Evolutionary conservation across 1,139 yeast genomes (phyloP).

Genomic region (Saccharomyces hybrid): DNA sequence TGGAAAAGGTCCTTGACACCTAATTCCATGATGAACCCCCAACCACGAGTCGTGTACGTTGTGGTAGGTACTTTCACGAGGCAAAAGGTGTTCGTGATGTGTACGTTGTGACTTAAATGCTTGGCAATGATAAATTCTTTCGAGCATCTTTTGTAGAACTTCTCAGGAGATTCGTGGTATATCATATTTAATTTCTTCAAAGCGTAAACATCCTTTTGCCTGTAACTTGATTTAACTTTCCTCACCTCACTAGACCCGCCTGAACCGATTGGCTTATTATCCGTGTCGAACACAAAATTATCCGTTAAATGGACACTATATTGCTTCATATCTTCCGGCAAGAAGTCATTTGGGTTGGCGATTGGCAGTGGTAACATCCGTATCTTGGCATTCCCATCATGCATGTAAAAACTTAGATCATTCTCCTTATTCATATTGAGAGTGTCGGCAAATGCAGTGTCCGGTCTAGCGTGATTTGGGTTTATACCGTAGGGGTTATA

Average conservation of each 20-base stretch:
- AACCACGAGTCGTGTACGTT: slow-evolving; percentile 51
- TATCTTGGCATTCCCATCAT: slow-evolving; percentile 35
- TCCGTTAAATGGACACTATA: slow-evolving; percentile 49
- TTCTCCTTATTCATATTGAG: slow-evolving; percentile 7
- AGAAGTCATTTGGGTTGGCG: slow-evolving; percentile 56
- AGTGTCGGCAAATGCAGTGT: slow-evolving; percentile 11
- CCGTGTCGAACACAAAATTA: slow-evolving; percentile 46
- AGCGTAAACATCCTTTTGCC: slow-evolving; percentile 41
- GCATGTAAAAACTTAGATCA: slow-evolving; percentile 26
- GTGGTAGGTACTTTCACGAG: slow-evolving; percentile 53
- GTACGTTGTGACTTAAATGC: slow-evolving; percentile 44
- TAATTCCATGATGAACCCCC: slow-evolving; percentile 68
- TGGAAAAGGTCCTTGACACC: slow-evolving; percentile 67
- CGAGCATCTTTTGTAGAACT: slow-evolving; percentile 57
- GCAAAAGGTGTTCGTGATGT: slow-evolving; percentile 50
- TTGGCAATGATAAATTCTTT: slow-evolving; percentile 60
- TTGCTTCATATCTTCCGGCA: slow-evolving; percentile 51
- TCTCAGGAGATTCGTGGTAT: slow-evolving; percentile 53
- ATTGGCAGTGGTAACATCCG: slow-evolving; percentile 58
- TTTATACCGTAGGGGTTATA: slow-evolving; percentile 32
- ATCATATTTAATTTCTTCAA: slow-evolving; percentile 60
- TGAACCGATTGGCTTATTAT: slow-evolving; percentile 47
- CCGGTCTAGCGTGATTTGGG: slow-evolving; percentile 14
- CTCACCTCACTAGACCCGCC: slow-evolving; percentile 72
- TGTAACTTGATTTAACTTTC: slow-evolving; percentile 39